A percentile compares a stretch with the other conserved stretches of the same genome.
Evolutionary conservation across 1,284 basidiomycete genomes (phyloP).

Genomic region (Tilletiaria anomala): DNA sequence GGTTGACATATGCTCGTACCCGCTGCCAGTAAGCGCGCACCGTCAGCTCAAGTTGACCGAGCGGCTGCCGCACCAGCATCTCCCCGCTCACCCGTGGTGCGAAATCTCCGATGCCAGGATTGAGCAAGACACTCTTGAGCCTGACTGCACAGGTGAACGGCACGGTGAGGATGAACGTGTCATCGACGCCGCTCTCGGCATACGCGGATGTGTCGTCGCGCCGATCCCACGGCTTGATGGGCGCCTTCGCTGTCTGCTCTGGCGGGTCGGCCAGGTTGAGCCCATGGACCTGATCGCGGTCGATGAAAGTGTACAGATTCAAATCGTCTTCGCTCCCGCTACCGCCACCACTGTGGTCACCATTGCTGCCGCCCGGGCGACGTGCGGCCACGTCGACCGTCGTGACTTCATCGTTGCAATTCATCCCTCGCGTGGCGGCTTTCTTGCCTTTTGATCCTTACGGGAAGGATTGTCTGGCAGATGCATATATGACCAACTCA

Average conservation of each 20-base stretch:
- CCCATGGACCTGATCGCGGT: slow-evolving; percentile 28
- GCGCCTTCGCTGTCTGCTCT: slow-evolving; percentile 21
- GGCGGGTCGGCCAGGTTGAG: slow-evolving; percentile 28
- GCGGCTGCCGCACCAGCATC: not conserved
- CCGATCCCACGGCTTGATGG: slow-evolving; percentile 34
- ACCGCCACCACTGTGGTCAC: slow-evolving; percentile 36
- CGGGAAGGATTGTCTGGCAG: no score
- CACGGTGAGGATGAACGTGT: slow-evolving; percentile 33
- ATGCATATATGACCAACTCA: no score
- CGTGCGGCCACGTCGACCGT: slow-evolving; percentile 1
- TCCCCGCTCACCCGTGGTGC: slow-evolving; percentile 13
- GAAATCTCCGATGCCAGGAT: slow-evolving; percentile 29
- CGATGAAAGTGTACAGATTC: slow-evolving; percentile 28
- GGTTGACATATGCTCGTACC: slow-evolving; percentile 30
- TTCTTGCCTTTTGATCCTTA: no score
- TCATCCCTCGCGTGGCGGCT: no score
- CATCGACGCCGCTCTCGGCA: slow-evolving; percentile 33
- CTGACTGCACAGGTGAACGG: slow-evolving; percentile 33
- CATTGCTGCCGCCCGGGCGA: not conserved
- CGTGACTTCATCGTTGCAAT: slow-evolving; percentile 3
- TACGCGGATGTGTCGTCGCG: slow-evolving; percentile 14
- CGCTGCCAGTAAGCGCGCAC: no score
- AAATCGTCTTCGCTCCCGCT: slow-evolving; percentile 44
- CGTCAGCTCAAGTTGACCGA: no score
- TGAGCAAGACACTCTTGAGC: slow-evolving; percentile 29